phyloP scores from a whole-genome alignment of 2,329 filamentous ascomycete genomes.

The Coniochaeta sp. region DNA sequence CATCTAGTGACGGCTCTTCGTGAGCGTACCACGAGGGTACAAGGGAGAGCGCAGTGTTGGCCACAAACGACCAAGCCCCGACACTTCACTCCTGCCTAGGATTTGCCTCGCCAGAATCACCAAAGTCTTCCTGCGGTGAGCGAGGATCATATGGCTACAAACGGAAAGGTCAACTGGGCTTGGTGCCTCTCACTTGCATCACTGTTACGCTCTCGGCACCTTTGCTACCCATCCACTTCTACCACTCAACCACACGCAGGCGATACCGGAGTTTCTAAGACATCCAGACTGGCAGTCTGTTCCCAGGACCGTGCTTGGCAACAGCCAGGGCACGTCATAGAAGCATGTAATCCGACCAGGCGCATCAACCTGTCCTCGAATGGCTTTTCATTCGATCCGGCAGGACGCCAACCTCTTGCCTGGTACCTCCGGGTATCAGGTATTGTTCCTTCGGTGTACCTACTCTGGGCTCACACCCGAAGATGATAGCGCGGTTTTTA shows the following conservation, averaged over 20 bases:
- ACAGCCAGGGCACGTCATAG: slow-evolving; percentile 36
- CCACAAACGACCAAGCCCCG: slow-evolving; percentile 38
- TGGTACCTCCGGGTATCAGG: slow-evolving; percentile 14
- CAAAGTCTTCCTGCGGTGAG: slow-evolving; percentile 17
- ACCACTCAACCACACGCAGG: not conserved
- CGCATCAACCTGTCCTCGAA: slow-evolving; percentile 46
- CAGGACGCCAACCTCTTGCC: slow-evolving; percentile 39
- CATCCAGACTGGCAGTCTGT: slow-evolving; percentile 17
- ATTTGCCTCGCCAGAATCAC: slow-evolving; percentile 38
- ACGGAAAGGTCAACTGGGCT: slow-evolving; percentile 34
- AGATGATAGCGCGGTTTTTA: slow-evolving; percentile 78
- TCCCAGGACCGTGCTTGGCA: slow-evolving; percentile 33
- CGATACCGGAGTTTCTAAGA: slow-evolving; percentile 8
- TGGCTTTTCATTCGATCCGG: slow-evolving; percentile 31
- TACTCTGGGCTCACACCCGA: slow-evolving; percentile 26
- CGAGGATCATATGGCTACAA: slow-evolving; percentile 33
- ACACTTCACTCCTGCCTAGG: slow-evolving; percentile 20
- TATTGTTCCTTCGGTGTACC: not conserved
- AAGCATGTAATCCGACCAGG: slow-evolving; percentile 42
- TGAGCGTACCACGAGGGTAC: slow-evolving; percentile 9
- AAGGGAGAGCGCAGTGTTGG: slow-evolving; percentile 38
- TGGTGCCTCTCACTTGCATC: slow-evolving; percentile 23
- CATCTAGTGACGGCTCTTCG: slow-evolving; percentile 4
- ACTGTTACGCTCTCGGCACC: slow-evolving; percentile 36
- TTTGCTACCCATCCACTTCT: slow-evolving; percentile 14